Evolutionary conservation across 108 stramenopile genomes (phyloP), one percentile per base, ranked within the genome.

Genomic region (Schizochytrium sp.): DNA sequence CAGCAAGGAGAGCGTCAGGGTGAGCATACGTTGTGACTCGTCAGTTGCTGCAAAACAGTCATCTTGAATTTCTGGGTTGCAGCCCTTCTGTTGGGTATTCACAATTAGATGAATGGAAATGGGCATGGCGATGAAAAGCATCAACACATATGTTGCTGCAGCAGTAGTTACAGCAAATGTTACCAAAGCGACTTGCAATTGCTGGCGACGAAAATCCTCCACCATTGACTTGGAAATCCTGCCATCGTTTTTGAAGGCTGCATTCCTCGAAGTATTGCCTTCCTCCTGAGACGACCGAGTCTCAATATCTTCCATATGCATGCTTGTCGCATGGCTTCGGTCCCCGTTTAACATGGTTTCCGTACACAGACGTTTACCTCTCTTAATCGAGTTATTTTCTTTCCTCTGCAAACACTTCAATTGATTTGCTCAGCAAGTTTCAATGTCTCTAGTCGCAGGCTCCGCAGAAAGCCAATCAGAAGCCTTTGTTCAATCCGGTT

Each of bases 101-200:
- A 72, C 41, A 72, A 72, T 72, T 41, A 42, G 0, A 41, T 72
- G 72, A 12, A 72, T 42, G 41, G 72, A 72, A 15, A 41, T 8
- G 12, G 72, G 72, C 72, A 72, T 72, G 41, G 72, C 72, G 72
- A 72, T 42, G 72, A 72, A 72, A 12, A 72, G 41, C 72, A 72
- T 72, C 8, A 72, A 12, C 8, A 72, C 42, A 41, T 72, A 72
- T 8, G 72, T 41, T 72, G 10, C 72, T 5, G 72, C 72, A 41
- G 40, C 72, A 5, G 72, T 42, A n/a, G 8, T 8, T 12, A 28
- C 72, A 72, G 72, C 41, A 28, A 72, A 15, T 41, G 72, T 72
- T 7, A 72, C 72, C 12, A 72, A 15, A 41, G 72, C n/a, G 38
- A 72, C 72, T 8, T 41, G 72, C 72, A 41, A 41, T 12, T 41